phyloP scores from a whole-genome alignment of 345 rosid species.

The Hibiscus syriacus region DNA sequence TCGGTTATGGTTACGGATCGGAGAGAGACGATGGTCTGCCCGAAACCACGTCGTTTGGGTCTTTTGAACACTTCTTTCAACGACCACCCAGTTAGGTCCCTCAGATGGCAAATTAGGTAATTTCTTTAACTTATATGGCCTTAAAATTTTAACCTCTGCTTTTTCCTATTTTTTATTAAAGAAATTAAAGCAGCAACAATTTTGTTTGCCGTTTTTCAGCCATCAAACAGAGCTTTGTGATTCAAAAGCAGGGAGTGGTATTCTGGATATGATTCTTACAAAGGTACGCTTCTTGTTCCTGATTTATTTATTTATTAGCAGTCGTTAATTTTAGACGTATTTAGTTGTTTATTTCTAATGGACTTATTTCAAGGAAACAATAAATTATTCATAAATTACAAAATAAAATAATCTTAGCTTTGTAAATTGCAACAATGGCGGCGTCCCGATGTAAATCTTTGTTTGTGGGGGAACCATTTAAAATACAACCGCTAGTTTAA shows the following conservation, averaged over 20 bases:
- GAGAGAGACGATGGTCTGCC: slow-evolving; percentile 7
- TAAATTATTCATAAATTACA: not conserved
- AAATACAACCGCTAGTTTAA: not conserved
- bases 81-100: slow-evolving; percentile 9
- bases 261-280: slow-evolving; percentile 70
- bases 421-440: not conserved
- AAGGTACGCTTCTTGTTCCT: too few relatives aligned
- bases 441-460: not conserved
- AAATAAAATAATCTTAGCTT: not conserved
- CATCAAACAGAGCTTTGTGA: slow-evolving; percentile 59
- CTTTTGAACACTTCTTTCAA: not conserved
- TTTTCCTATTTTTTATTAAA: too few relatives aligned
- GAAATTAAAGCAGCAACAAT: too few relatives aligned
- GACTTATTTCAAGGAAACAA: too few relatives aligned
- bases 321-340: too few relatives aligned
- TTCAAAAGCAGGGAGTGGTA: slow-evolving; percentile 48
- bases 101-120: too few relatives aligned
- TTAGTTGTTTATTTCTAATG: too few relatives aligned
- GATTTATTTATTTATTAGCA: not conserved
- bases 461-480: not conserved
- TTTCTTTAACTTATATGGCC: not conserved
- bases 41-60: slow-evolving; percentile 11
- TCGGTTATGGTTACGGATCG: slow-evolving; percentile 3
- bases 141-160: not conserved
- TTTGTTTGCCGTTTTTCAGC: slow-evolving; percentile 30